Percentiles rank a stretch among this genome's conserved stretches.
Evolutionary conservation across 768 basidiomycete species (phyloP).

Genomic region (Macrolepiota fuliginosa): DNA sequence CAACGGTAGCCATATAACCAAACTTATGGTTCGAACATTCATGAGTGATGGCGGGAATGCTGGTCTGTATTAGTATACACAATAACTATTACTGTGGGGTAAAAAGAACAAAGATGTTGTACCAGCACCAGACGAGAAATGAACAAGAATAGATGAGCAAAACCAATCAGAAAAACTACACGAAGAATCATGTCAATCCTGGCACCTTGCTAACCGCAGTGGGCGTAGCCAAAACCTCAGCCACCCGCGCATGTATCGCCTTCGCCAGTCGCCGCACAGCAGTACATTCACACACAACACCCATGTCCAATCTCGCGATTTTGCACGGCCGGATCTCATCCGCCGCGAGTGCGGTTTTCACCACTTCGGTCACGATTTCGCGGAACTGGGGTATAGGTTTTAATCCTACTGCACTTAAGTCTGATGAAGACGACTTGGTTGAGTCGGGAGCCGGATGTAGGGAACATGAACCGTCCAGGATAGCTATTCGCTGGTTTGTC

Average conservation of each 20-base stretch:
- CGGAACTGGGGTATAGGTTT: conserved; percentile 62
- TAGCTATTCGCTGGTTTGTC: conserved; percentile 58
- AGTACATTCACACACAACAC: conserved; percentile 55
- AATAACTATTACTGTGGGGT: conserved; percentile 11
- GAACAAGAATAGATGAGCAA: not conserved
- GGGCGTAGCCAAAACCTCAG: conserved; percentile 15
- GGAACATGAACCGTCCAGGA: conserved; percentile 73
- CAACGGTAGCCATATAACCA: no score
- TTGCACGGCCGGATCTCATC: conserved; percentile 31
- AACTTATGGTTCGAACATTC: no score
- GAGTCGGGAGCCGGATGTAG: conserved; percentile 35
- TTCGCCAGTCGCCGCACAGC: conserved; percentile 46
- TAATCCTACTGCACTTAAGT: conserved; percentile 27
- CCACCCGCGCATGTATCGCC: conserved; percentile 49
- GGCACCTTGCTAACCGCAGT: not conserved
- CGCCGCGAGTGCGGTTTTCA: conserved; percentile 37
- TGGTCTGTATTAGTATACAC: conserved; percentile 11
- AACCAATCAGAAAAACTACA: not conserved
- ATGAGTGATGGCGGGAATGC: not conserved
- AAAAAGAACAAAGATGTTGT: not conserved
- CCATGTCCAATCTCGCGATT: conserved; percentile 58
- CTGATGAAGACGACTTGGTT: conserved; percentile 14
- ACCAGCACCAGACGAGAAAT: not conserved
- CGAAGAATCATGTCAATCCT: not conserved
- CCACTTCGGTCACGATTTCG: conserved; percentile 45